A percentile compares a stretch with the other conserved stretches of the same genome.
These are phyloP conservation scores for Fusarium verrucosum DNA, from an alignment of 2,329 filamentous ascomycete species.

Conservation along the genomic window DNA sequence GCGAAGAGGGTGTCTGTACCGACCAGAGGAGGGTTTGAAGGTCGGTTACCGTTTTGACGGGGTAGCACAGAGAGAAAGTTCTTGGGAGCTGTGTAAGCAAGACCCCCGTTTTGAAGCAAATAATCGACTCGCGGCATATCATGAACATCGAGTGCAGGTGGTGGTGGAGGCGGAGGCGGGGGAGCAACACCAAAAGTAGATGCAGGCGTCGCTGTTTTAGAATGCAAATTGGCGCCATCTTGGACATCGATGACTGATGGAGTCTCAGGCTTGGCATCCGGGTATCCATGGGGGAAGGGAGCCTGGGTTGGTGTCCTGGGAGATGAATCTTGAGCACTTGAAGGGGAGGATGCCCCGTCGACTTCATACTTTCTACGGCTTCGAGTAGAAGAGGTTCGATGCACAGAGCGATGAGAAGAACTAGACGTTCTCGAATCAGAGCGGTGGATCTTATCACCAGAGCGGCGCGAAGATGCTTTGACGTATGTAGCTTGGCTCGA, in stretches of 20 bases:
- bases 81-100: constrained; percentile 76
- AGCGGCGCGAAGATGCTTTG: constrained; percentile 48
- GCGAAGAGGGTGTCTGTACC: constrained; percentile 81
- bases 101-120: constrained; percentile 85
- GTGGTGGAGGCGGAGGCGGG: constrained; percentile 68
- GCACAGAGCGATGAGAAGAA: constrained; percentile 47
- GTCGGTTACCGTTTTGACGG: constrained; percentile 63
- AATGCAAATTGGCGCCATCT: constrained; percentile 46
- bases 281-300: constrained; percentile 59
- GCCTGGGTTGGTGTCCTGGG: constrained; percentile 69
- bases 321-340: constrained; percentile 64
- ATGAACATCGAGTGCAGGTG: constrained; percentile 75
- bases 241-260: constrained; percentile 51
- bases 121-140: constrained; percentile 90
- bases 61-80: constrained; percentile 75
- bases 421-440: constrained; percentile 49
- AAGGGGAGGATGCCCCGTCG: constrained; percentile 56
- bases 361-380: constrained; percentile 50
- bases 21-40: constrained; percentile 70
- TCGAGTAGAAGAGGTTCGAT: constrained; percentile 53
- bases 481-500: constrained; percentile 68
- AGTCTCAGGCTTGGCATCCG: constrained; percentile 51
- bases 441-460: constrained; percentile 49
- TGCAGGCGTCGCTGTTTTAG: constrained; percentile 54
- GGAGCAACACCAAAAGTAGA: constrained; percentile 50